A percentile compares a stretch with the other conserved stretches of the same genome.
Conservation (phyloP, 208 protist genomes). For the Blastocrithidia nonstop region DNA sequence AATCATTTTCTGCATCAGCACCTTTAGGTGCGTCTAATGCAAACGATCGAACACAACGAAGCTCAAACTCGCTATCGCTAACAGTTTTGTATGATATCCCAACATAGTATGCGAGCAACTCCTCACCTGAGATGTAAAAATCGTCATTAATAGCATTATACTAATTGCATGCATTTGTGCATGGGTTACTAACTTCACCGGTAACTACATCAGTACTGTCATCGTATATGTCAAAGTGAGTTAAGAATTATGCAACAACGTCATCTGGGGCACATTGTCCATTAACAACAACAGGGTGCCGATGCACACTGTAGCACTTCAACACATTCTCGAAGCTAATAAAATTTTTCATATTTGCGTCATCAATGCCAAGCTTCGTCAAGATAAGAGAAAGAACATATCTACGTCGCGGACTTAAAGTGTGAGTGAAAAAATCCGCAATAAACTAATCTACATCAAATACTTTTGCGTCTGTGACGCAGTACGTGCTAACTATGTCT, state of each 20-base stretch:
- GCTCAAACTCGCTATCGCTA: slow-evolving; percentile 63
- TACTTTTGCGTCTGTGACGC: neutral
- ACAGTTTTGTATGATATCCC: slow-evolving; percentile 34
- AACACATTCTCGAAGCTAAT: slow-evolving; percentile 23
- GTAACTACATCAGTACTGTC: no score
- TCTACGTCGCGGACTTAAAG: slow-evolving; percentile 39
- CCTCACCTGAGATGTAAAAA: slow-evolving; percentile 21
- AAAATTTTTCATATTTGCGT: slow-evolving; percentile 21
- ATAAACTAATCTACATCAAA: slow-evolving; percentile 13
- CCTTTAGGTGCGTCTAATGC: slow-evolving; percentile 58
- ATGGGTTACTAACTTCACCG: no score
- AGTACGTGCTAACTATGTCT: slow-evolving; percentile 14
- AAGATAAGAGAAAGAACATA: slow-evolving; percentile 52
- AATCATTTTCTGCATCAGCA: slow-evolving; percentile 11
- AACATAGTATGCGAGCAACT: slow-evolving; percentile 47
- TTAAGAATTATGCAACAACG: slow-evolving; percentile 31
- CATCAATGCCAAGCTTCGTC: slow-evolving; percentile 31
- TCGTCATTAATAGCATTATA: slow-evolving; percentile 7
- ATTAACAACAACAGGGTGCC: slow-evolving; percentile 49
- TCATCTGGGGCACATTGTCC: slow-evolving; percentile 18
- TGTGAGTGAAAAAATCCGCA: slow-evolving; percentile 10
- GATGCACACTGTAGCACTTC: slow-evolving; percentile 48
- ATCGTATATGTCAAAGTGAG: no score
- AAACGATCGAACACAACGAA: slow-evolving; percentile 69
- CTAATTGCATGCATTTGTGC: no score